These are phyloP conservation scores for Picea glauca DNA, from an alignment of 75 land plant genomes.

Conservation along the genomic window DNA sequence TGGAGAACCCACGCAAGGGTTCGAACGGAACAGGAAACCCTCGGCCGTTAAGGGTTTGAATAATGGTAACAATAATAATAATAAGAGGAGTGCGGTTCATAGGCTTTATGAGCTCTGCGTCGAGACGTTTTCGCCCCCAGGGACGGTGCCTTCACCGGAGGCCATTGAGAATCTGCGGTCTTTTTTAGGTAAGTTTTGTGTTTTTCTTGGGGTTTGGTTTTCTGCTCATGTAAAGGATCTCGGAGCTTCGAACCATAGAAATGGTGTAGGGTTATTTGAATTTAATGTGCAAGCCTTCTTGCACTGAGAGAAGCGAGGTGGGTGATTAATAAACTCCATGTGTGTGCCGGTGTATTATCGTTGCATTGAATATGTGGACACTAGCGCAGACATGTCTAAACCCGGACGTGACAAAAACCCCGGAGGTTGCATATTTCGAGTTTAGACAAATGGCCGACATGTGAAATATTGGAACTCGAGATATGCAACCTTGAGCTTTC, in stretches of 20 bases:
- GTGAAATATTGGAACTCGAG: no score
- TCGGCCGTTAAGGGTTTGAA: background rate
- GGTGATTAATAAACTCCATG: no score
- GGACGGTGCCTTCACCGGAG: background rate
- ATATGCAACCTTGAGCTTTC: no score
- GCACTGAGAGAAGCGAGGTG: no score
- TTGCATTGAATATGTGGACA: no score
- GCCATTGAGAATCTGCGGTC: conserved; percentile 3
- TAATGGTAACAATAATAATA: no score
- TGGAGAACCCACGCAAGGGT: background rate
- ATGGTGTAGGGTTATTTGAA: background rate
- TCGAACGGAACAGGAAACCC: background rate
- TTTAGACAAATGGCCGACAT: no score
- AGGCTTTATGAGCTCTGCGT: conserved; percentile 9
- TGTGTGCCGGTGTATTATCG: no score
- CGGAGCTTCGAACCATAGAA: background rate
- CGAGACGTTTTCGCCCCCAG: conserved; percentile 6
- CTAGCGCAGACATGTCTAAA: no score
- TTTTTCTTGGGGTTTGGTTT: background rate
- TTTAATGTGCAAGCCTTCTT: no score
- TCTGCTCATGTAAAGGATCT: background rate
- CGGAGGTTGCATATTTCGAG: no score
- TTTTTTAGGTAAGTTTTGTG: conserved; percentile 8
- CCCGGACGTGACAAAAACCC: no score
- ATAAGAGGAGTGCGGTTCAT: background rate